Percentiles rank a stretch among this genome's conserved stretches.
Evolutionary conservation across 2,329 filamentous ascomycete genomes (phyloP).

Genomic region (Leptographium radiaticola): DNA sequence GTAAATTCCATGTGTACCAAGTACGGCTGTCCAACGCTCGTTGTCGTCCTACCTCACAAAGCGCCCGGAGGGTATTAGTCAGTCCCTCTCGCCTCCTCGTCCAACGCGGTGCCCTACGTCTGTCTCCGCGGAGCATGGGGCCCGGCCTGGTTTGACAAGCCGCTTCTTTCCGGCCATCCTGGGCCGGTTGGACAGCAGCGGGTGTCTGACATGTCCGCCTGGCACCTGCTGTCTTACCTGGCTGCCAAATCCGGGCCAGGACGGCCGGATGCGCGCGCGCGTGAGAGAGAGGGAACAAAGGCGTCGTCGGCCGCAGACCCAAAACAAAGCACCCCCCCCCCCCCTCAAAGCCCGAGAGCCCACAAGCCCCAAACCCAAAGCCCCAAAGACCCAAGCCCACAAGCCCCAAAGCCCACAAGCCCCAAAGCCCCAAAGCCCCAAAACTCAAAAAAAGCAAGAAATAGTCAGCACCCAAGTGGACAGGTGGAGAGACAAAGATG

Average conservation of each 20-base stretch:
- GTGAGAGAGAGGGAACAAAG: slow-evolving; percentile 1
- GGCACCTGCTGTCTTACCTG: neutral
- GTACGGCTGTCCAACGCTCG: neutral
- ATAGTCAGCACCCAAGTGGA: slow-evolving; percentile 10
- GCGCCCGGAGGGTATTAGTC: neutral
- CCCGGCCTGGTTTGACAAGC: too few species aligned
- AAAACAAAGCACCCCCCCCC: too few species aligned
- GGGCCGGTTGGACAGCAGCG: neutral
- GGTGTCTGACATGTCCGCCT: neutral
- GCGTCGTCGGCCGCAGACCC: neutral
- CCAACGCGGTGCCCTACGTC: too few species aligned
- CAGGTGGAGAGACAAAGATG: slow-evolving; percentile 6
- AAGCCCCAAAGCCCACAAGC: too few species aligned
- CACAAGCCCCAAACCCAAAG: too few species aligned
- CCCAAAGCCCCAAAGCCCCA: too few species aligned
- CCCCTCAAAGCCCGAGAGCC: too few species aligned
- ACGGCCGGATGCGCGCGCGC: neutral
- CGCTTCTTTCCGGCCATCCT: too few species aligned
- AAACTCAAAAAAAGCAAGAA: too few species aligned
- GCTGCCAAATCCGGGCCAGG: neutral
- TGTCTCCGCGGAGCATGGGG: too few species aligned
- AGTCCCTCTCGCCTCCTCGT: neutral
- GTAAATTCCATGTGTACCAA: neutral
- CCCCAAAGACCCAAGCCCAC: too few species aligned
- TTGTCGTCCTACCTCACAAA: neutral